Evolutionary conservation across 768 basidiomycete species (phyloP).

Genomic region (Tylopilus rubrobrunneus): DNA sequence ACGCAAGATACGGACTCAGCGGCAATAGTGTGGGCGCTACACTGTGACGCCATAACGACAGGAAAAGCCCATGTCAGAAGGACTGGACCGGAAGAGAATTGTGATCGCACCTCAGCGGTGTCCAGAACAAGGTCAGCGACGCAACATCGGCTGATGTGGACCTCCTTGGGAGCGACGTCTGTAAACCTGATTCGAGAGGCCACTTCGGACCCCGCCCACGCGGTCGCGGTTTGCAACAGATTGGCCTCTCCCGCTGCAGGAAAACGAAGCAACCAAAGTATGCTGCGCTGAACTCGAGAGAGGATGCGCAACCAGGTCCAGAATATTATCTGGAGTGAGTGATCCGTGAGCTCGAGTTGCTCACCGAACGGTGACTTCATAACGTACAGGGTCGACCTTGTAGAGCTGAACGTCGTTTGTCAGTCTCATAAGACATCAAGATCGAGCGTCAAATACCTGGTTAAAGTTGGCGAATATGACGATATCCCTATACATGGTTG

Average conservation of each 20-base stretch:
- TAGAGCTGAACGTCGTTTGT: constrained; percentile 34
- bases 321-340: constrained; percentile 35
- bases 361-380: neutral
- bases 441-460: constrained; percentile 34
- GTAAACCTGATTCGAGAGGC: constrained; percentile 45
- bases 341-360: constrained; percentile 3
- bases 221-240: constrained; percentile 36
- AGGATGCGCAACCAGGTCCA: constrained; percentile 48
- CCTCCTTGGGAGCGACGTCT: constrained; percentile 44
- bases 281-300: constrained; percentile 39
- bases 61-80: neutral
- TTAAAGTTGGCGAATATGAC: constrained; percentile 54
- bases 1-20: constrained; percentile 37
- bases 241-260: constrained; percentile 45
- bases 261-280: constrained; percentile 53
- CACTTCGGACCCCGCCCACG: constrained; percentile 46
- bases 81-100: neutral
- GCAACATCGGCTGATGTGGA: constrained; percentile 42
- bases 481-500: constrained; percentile 30
- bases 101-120: constrained; percentile 41
- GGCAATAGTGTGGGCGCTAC: constrained; percentile 51
- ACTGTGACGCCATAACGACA: constrained; percentile 25
- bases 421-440: constrained; percentile 3
- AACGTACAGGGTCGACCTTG: constrained; percentile 41
- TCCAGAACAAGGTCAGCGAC: constrained; percentile 52